Base-by-base conservation (phyloP, 2,329 filamentous ascomycete genomes). In the Sclerotinia nivalis region DNA sequence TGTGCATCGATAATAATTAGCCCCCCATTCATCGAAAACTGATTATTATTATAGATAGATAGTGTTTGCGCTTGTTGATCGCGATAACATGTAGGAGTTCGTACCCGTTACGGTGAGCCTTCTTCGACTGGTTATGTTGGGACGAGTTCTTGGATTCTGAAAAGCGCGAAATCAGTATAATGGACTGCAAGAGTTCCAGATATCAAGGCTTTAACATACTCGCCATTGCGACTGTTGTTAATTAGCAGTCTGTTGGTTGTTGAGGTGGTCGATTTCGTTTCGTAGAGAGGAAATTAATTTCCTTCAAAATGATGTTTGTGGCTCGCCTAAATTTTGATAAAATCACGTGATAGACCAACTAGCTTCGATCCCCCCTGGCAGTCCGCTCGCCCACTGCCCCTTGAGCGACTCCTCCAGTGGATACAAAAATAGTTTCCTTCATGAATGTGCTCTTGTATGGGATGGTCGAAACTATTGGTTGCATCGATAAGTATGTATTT, bases 21-120 rank as follows among this genome's bases (percentile, higher is more conserved):
- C 50, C 40, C 28, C 13, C 28, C 28, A 49, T 54, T 50, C 49
- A 68, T 50, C 55, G 34, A 40, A 62, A 43, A 5, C 34, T 37
- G 20, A 52, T 25, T 40, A 4, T 40, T 49, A 45, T 50, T 12
- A 55, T 40, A n/a, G 15, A 54, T 43, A 64, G 43, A 58, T 31
- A 43, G 31, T 3, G 18, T 40, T 61, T 52, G 43, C 20, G 61
- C 45, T 47, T 28, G 10, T 60, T 55, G 34, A 66, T 50, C 45
- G 52, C 34, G 52, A 45, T 43, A 45, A 43, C 4, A 40, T 65
- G n/a, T n/a, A n/a, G 66, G n/a, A 49, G 20, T 50, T 56, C 72
- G 66, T 91, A 97, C 95, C 96, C 96, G 89, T 99, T 99, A 83
- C 91, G 91, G 91, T 99, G 96, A 86, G 93, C 94, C 92, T 99